Base-by-base conservation (phyloP, 2,329 filamentous ascomycete genomes). In the Fusarium luffae region DNA sequence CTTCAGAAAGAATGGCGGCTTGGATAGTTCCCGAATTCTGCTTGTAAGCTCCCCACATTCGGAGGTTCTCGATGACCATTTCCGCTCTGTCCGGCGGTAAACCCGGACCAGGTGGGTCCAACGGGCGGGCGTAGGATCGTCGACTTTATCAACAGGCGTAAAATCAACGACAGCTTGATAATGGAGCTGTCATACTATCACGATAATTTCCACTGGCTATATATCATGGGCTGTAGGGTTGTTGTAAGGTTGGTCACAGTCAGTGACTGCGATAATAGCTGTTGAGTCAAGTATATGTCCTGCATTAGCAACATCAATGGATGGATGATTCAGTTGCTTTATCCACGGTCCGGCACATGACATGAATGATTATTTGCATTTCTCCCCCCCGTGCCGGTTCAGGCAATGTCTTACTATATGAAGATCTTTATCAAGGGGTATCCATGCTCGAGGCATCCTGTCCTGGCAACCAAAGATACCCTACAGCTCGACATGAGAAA, bases 401-500 rank as follows among this genome's bases (percentile, higher is more conserved):
- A 40, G 14, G 10, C 8, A 32, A 28, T 46, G 23, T 65, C 52
- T 52, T 40, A 27, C 32, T 19, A 7, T 43, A 18, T 23, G 25
- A 41, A 19, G 16, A 25, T 42, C 4, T 23, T 44, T n/a, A 28
- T 14, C 7, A 25, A n/a, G 42, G 23, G 12, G 10, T 19, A 52
- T 23, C 23, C 32, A 50, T 41, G 44, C 10, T 16, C 18, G 21
- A 28, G n/a, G 18, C 25, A 41, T 44, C 19, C 32, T 46, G n/a
- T 18, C 61, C 54, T 63, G 30, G 43, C 62, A 41, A 47, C 43
- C 5, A 48, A 25, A 34, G 19, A n/a, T 61, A 61, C 62, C 63
- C 61, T 66, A 61, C n/a, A 69, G 27, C 23, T 42, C 21, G 28
- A 34, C 16, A n/a, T 14, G 7, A 30, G 7, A 23, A 34, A n/a